These are phyloP conservation scores for Botrytis aclada DNA, from an alignment of 2,329 filamentous ascomycete genomes.

Conservation along the genomic window DNA sequence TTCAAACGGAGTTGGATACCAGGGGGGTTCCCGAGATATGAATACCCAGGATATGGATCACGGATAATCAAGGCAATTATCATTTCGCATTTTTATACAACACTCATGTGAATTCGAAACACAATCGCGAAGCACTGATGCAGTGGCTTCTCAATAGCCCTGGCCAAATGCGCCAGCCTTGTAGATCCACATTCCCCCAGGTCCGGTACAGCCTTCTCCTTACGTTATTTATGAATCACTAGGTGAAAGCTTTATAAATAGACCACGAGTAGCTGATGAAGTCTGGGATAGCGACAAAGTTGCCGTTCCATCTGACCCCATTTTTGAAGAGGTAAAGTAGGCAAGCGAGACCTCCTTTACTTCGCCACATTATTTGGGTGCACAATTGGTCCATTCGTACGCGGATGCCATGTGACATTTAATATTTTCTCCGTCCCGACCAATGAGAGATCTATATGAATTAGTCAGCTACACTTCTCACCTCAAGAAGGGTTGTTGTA, in stretches of 20 bases:
- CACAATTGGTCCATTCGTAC: slow-evolving; percentile 4
- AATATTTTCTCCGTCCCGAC: background rate
- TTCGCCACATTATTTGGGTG: background rate
- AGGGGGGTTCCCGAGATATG: background rate
- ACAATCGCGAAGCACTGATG: background rate
- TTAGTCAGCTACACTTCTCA: background rate
- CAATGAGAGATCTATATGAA: background rate
- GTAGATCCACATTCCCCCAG: background rate
- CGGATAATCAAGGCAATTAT: background rate
- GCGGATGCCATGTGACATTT: background rate
- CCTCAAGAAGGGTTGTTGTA: background rate
- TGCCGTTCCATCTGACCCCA: background rate
- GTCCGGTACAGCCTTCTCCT: background rate
- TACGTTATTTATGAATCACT: background rate
- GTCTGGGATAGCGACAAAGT: background rate
- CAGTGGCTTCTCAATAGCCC: background rate
- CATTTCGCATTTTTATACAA: slow-evolving; percentile 1
- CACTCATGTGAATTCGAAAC: background rate
- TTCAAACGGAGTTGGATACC: slow-evolving; percentile 11
- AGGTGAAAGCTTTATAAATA: background rate
- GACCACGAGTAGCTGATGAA: background rate
- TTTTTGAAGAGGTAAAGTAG: background rate
- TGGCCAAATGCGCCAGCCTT: background rate
- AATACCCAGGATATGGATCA: slow-evolving; percentile 17
- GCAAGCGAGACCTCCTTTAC: slow-evolving; percentile 13